These are phyloP conservation scores for Pestalotiopsis sp. DNA, from an alignment of 2,329 filamentous ascomycete genomes.

Conservation along the genomic window DNA sequence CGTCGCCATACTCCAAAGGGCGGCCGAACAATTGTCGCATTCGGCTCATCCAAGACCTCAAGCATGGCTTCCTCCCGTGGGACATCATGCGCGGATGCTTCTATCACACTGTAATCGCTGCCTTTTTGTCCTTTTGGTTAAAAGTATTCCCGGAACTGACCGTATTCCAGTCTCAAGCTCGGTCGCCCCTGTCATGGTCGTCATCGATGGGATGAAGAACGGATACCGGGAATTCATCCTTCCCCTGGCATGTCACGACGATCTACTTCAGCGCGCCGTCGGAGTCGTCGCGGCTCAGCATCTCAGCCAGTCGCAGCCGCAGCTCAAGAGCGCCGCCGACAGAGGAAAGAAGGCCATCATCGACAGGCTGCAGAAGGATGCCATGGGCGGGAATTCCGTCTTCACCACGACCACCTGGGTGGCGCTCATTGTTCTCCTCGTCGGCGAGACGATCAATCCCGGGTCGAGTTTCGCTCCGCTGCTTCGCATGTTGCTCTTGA, in stretches of 20 bases:
- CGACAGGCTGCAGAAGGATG: conserved; percentile 33
- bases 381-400: conserved; percentile 26
- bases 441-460: conserved; percentile 42
- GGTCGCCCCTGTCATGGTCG: conserved; percentile 41
- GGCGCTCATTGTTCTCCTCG: conserved; percentile 38
- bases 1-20: background rate
- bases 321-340: conserved; percentile 33
- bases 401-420: conserved; percentile 39
- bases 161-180: conserved; percentile 30
- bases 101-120: conserved; percentile 34
- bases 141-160: background rate
- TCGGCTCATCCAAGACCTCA: conserved; percentile 11
- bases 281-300: conserved; percentile 41
- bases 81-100: conserved; percentile 32
- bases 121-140: background rate
- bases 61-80: conserved; percentile 26
- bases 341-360: conserved; percentile 36
- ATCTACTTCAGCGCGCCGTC: conserved; percentile 35
- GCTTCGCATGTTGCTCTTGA: conserved; percentile 32
- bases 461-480: conserved; percentile 38
- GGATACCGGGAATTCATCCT: conserved; percentile 40
- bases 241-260: conserved; percentile 39
- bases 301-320: conserved; percentile 31
- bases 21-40: conserved; percentile 6
- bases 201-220: conserved; percentile 35